Evolutionary conservation across 176 grass and related monocot species (phyloP).

Genomic region (Tillandsia fasciculata): DNA sequence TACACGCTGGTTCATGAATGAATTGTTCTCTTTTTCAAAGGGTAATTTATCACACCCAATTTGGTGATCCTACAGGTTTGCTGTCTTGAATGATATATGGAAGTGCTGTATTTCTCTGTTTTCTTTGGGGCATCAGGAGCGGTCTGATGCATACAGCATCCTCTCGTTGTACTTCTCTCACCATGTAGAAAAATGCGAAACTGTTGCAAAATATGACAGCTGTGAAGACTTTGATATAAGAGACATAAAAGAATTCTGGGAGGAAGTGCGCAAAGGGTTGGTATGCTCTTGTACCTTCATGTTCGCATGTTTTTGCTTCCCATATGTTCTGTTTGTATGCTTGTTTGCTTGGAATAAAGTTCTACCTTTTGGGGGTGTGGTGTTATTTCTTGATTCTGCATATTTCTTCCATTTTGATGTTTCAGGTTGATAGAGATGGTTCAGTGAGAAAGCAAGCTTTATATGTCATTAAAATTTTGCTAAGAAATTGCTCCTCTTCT

Average conservation of each 20-base stretch:
- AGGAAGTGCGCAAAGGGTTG: slow-evolving; percentile 69
- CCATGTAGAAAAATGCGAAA: slow-evolving; percentile 4
- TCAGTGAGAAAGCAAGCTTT: slow-evolving; percentile 77
- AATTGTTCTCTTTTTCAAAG: not conserved
- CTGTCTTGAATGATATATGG: slow-evolving; percentile 65
- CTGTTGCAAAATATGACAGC: slow-evolving; percentile 7
- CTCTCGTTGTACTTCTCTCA: slow-evolving; percentile 54
- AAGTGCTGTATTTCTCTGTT: slow-evolving; percentile 57
- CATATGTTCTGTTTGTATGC: not conserved
- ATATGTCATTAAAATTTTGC: slow-evolving; percentile 64
- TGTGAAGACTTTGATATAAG: slow-evolving; percentile 40
- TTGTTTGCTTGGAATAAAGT: too few species aligned
- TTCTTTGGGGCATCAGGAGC: slow-evolving; percentile 43
- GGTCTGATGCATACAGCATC: slow-evolving; percentile 57
- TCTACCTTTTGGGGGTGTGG: not conserved
- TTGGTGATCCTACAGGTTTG: slow-evolving; percentile 30
- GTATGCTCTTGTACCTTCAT: slow-evolving; percentile 27
- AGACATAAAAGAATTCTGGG: slow-evolving; percentile 57
- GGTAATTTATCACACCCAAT: slow-evolving; percentile 5
- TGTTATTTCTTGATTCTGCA: not conserved
- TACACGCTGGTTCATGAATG: not conserved
- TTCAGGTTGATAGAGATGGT: slow-evolving; percentile 79
- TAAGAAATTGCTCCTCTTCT: slow-evolving; percentile 41
- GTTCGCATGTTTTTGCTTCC: not conserved
- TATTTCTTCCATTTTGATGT: not conserved